Evolutionary conservation across 306 rosid genomes (phyloP).

Genomic region (Echinosophora koreensis): DNA sequence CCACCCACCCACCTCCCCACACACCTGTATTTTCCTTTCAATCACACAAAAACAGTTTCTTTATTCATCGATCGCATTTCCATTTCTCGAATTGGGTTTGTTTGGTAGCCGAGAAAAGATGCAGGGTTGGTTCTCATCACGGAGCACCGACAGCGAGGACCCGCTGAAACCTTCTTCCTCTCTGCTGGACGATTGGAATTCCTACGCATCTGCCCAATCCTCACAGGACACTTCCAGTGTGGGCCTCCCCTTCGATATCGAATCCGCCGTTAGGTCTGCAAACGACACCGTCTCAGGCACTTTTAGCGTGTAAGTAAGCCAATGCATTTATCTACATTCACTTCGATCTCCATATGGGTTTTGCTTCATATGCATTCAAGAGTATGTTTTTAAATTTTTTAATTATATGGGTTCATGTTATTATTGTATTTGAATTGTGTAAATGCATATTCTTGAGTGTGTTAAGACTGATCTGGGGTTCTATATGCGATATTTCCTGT

Average conservation of each 20-base stretch:
- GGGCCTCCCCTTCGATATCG: slow-evolving; percentile 83
- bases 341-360: slow-evolving; percentile 32
- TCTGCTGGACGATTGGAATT: slow-evolving; percentile 86
- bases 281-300: slow-evolving; percentile 95
- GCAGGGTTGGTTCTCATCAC: slow-evolving; percentile 89
- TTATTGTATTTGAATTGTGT: background rate
- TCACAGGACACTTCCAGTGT: slow-evolving; percentile 55
- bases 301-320: slow-evolving; percentile 74
- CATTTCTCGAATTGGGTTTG: background rate
- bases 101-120: slow-evolving; percentile 48
- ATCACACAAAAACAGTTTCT: background rate
- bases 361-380: background rate
- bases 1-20: background rate
- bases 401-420: background rate
- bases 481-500: background rate
- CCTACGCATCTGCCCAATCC: slow-evolving; percentile 76
- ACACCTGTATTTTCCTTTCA: background rate
- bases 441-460: background rate
- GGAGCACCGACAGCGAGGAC: slow-evolving; percentile 48
- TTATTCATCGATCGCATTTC: background rate
- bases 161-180: slow-evolving; percentile 68
- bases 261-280: slow-evolving; percentile 94
- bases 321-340: background rate
- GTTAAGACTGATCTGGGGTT: slow-evolving; percentile 1
- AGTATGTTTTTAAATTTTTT: background rate